Conservation (phyloP, 177 flowering plant genomes). For the Vitis hybrid region DNA sequence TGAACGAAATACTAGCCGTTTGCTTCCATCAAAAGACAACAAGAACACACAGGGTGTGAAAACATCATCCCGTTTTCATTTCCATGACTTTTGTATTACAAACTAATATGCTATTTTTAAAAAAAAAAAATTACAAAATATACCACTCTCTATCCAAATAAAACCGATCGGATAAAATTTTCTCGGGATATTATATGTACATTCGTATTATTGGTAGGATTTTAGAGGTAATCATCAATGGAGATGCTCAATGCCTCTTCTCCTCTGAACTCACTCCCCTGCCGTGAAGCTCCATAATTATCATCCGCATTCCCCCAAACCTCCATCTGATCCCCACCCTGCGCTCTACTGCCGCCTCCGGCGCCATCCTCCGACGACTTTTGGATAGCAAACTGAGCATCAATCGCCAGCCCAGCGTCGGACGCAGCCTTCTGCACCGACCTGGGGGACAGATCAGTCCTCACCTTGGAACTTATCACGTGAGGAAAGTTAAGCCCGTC, state of each 20-base stretch:
- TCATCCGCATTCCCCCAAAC: conserved; percentile 11
- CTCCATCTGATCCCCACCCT: background rate
- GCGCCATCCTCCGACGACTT: background rate
- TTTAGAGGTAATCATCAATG: conserved; percentile 44
- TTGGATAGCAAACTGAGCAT: conserved; percentile 24
- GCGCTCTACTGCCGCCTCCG: background rate
- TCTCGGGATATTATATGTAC: background rate
- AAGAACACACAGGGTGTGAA: too few relatives aligned
- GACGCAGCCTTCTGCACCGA: conserved; percentile 59
- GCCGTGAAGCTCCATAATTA: conserved; percentile 5
- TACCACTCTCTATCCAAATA: too few relatives aligned
- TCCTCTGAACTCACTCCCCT: conserved; percentile 4
- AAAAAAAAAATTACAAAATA: too few relatives aligned
- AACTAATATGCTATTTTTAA: too few relatives aligned
- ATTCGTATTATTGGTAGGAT: background rate
- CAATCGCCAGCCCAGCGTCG: conserved; percentile 63
- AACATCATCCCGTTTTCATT: too few relatives aligned
- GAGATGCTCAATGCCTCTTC: conserved; percentile 39
- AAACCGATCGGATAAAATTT: background rate
- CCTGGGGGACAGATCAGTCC: conserved; percentile 46
- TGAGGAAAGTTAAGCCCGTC: conserved; percentile 56
- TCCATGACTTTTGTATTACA: too few relatives aligned
- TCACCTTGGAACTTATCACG: conserved; percentile 23
- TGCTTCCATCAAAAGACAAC: too few relatives aligned
- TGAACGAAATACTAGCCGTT: too few relatives aligned